Conservation (phyloP, 352 stramenopile genomes). For the Pythium sp. region DNA sequence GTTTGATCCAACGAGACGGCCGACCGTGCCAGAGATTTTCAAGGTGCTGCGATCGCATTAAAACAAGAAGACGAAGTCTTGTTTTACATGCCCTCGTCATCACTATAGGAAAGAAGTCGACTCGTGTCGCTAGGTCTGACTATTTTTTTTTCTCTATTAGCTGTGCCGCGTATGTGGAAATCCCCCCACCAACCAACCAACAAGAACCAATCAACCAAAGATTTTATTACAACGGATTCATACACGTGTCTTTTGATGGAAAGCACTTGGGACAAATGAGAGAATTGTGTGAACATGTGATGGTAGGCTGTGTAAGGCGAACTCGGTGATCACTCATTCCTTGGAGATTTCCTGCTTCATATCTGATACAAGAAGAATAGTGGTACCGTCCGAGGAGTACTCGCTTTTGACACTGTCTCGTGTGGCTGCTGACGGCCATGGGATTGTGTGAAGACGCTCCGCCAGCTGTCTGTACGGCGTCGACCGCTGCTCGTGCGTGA, state of each 20-base stretch:
- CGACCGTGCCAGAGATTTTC: constrained; percentile 39
- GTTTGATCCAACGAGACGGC: constrained; percentile 49
- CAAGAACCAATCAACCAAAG: not conserved
- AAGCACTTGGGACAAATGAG: not conserved
- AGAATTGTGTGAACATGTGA: not conserved
- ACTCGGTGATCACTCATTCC: not conserved
- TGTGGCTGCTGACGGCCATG: constrained; percentile 30
- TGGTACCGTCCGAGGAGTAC: no score
- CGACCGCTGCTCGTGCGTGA: constrained; percentile 71
- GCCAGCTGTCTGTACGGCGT: constrained; percentile 71
- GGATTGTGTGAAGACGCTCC: constrained; percentile 48
- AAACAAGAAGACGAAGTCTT: not conserved
- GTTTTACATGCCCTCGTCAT: not conserved
- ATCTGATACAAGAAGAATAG: not conserved
- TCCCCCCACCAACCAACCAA: not conserved
- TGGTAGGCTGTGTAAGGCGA: not conserved
- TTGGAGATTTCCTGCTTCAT: not conserved
- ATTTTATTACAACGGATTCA: constrained; percentile 3
- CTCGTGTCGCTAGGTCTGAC: not conserved
- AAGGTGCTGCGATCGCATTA: constrained; percentile 13
- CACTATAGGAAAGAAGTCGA: not conserved
- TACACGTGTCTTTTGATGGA: not conserved
- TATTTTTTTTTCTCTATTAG: constrained; percentile 12
- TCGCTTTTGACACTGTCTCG: not conserved
- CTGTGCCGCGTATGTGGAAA: constrained; percentile 6